Percentiles rank a stretch among this genome's conserved stretches.
These are phyloP conservation scores for Pichia eremophila DNA, from an alignment of 805 yeast species.

Conservation along the genomic window DNA sequence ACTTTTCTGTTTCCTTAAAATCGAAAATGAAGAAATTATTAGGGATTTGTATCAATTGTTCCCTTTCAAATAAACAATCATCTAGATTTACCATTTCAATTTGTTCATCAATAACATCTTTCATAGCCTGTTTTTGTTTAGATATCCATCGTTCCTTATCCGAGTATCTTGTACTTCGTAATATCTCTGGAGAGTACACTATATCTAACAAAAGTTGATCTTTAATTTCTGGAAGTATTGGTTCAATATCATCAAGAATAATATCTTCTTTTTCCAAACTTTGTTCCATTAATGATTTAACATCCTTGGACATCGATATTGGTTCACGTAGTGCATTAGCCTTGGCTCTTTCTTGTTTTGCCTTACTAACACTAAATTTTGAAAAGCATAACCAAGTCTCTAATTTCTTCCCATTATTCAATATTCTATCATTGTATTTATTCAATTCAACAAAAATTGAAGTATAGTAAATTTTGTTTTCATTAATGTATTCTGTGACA, in stretches of 20 bases:
- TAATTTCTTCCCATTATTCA: not conserved
- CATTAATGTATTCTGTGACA: too few relatives aligned
- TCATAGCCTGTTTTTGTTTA: not conserved
- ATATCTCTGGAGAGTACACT: not conserved
- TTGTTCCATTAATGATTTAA: not conserved
- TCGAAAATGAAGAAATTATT: not conserved
- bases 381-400: not conserved
- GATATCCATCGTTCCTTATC: not conserved
- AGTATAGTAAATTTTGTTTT: not conserved
- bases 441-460: not conserved
- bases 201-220: not conserved
- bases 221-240: not conserved
- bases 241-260: not conserved
- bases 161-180: not conserved
- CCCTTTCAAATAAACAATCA: not conserved
- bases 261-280: not conserved
- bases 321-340: not conserved
- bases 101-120: not conserved
- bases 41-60: not conserved
- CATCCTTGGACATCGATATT: not conserved
- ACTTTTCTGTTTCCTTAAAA: not conserved
- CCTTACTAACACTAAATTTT: not conserved
- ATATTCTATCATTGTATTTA: too few relatives aligned
- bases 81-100: not conserved
- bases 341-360: not conserved